Conservation (phyloP, 352 stramenopile species). For the Phytopythium oedochilum region DNA sequence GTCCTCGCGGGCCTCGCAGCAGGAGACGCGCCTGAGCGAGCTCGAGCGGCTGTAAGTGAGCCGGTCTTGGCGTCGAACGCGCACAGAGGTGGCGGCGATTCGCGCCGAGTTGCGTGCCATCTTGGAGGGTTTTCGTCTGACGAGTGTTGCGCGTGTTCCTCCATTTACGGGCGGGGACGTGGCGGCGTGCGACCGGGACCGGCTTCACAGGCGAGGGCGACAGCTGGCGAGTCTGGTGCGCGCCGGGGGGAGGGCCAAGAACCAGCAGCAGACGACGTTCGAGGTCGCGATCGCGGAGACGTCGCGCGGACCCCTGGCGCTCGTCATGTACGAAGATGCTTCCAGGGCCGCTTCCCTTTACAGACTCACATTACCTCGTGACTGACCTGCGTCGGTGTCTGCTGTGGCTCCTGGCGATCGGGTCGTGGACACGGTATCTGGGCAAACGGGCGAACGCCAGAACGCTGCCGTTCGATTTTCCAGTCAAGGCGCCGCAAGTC, state of each 20-base stretch:
- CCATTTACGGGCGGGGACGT: neutral
- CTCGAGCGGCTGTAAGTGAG: constrained; percentile 64
- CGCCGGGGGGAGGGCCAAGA: constrained; percentile 73
- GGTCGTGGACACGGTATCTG: neutral
- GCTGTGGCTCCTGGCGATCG: neutral
- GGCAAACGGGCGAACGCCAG: constrained; percentile 15
- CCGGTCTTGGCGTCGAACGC: neutral
- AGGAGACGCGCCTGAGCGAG: constrained; percentile 80
- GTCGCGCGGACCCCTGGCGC: constrained; percentile 30
- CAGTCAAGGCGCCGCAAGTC: constrained; percentile 55
- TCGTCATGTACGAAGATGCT: constrained; percentile 39
- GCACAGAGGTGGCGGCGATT: neutral
- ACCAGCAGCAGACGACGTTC: constrained; percentile 83
- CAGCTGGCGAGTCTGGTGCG: constrained; percentile 81
- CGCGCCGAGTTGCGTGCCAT: neutral
- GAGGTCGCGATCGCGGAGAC: constrained; percentile 68
- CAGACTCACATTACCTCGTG: constrained; percentile 1
- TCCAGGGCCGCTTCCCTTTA: neutral
- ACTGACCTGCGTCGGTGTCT: neutral
- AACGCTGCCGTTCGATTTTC: constrained; percentile 69
- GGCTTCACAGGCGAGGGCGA: constrained; percentile 40
- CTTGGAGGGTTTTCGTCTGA: neutral
- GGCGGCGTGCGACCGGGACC: neutral
- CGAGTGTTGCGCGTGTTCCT: neutral
- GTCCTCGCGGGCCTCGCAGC: constrained; percentile 29